Base-by-base conservation (phyloP, 2,329 filamentous ascomycete genomes). In the Penicillium sp. region DNA sequence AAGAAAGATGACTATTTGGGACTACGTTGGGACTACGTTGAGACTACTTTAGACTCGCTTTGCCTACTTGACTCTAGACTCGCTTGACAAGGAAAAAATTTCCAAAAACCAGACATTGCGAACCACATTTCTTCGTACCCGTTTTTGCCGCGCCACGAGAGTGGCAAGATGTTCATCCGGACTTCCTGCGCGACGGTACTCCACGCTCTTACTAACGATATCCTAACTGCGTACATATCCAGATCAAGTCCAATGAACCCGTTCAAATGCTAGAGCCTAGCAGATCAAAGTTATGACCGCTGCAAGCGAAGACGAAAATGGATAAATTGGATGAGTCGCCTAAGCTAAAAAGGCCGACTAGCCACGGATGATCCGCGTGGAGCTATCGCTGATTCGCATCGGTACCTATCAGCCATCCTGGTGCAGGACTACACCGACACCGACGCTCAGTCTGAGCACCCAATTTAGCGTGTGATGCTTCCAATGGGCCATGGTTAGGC, bases 261-360 rank as follows among this genome's bases (percentile, higher is more conserved):
- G n/a, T 22, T 22, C 19, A 22, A 22, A 22, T 22, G 12, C 25
- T 14, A 4, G 27, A 5, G 2, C 1, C 11, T 6, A 35, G 43
- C 25, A n/a, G 43, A 40, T 34, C 1, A 47, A 47, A 44, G 44
- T 29, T 47, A 27, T 41, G 44, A 36, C 34, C 27, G 27, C 25
- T 45, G 12, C 35, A 44, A 34, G 34, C 39, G 48, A 38, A 33
- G 27, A 33, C 39, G 29, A 50, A 50, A 46, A n/a, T n/a, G n/a
- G n/a, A n/a, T n/a, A n/a, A n/a, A n/a, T n/a, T 55, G 31, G 55
- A 57, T 40, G 41, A 56, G 56, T 59, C 55, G 49, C 33, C 46
- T 44, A 41, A 38, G 49, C 49, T 49, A 46, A n/a, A n/a, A n/a
- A 56, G 53, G 29, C 50, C 40, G 27, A 25, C 41, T 22, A 43